Evolutionary conservation across 345 rosid genomes (phyloP), one percentile per base, ranked within the genome.

Genomic region (Anastatica hierochuntica): DNA sequence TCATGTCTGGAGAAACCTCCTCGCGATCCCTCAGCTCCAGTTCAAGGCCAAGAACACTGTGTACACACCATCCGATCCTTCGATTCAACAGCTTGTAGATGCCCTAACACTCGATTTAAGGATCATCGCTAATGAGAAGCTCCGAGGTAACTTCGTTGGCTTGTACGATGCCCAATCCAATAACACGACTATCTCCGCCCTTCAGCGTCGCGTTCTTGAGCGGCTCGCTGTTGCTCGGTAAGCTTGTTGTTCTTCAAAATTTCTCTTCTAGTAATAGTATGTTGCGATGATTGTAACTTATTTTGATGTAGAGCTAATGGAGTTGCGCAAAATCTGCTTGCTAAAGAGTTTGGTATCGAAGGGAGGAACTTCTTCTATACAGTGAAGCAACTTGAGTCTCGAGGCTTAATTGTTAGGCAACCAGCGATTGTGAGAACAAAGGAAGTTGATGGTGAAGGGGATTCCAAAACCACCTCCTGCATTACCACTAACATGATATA

Each of bases 351-450:
- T 33, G 76, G 76, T 18, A 79, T 84, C 37, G 76, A 76, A 64
- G 90, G 82, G 68, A 88, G 77, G 39, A 72, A 84, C 66, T 76
- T 80, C 39, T 87, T 81, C 33, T 84, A 88, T 60, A 70, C 77
- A 13, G 36, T 84, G 64, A 81, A 61, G 68, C 83, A 74, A 5
- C 96, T 88, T 19, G 90, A 90, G 69, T 77, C 84, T 64, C 76
- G 78, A 55, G 83, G 86, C 31, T 56, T 92, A 53, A 77, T 88
- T 56, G 79, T 81, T 69, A 79, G 71, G 65, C 88, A 78, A 38
- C 83, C 81, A 8, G 98, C 88, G 10, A 67, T 78, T 47, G 79
- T 92, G 72, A 83, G 79, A 68, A 83, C 76, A 7, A 88, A 71
- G 61, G 90, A 88, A 58, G 62, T 79, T 56, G 67, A 66, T 29